phyloP scores from a whole-genome alignment of 2,329 filamentous ascomycete species.

The Teratosphaeria epicoccoides region DNA sequence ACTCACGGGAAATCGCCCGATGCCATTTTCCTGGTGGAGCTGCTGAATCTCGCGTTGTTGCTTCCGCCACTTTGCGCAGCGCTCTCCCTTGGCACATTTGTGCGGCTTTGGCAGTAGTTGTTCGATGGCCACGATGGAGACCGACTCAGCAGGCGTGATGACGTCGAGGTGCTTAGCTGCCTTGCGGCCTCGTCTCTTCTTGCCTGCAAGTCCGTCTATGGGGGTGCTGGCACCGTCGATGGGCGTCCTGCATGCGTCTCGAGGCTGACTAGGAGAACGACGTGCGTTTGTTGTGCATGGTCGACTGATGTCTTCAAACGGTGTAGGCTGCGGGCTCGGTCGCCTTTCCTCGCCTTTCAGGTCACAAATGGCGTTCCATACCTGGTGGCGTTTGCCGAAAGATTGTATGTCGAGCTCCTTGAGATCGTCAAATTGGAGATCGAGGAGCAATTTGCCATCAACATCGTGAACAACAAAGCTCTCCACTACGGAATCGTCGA shows the following conservation, averaged over 20 bases:
- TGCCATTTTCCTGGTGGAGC: conserved; percentile 58
- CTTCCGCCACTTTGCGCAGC: conserved; percentile 71
- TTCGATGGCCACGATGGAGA: conserved; percentile 87
- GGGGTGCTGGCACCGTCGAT: conserved; percentile 23
- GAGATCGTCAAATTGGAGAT: conserved; percentile 82
- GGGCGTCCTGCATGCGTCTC: conserved; percentile 9
- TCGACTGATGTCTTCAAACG: conserved; percentile 38
- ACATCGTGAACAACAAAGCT: conserved; percentile 90
- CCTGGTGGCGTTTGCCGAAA: conserved; percentile 66
- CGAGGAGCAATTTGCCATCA: conserved; percentile 72
- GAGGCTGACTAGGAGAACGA: conserved; percentile 16
- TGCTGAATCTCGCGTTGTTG: conserved; percentile 67
- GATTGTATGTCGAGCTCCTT: conserved; percentile 72
- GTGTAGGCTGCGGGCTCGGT: conserved; percentile 34
- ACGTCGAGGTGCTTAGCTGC: conserved; percentile 45
- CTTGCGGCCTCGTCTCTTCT: conserved; percentile 31
- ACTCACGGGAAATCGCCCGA: conserved; percentile 46
- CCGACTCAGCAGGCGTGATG: conserved; percentile 69
- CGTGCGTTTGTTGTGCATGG: conserved; percentile 29
- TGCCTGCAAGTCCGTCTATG: conserved; percentile 24
- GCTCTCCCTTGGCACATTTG: conserved; percentile 74
- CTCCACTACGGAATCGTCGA: conserved; percentile 66
- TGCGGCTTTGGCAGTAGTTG: conserved; percentile 78
- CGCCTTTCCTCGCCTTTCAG: conserved; percentile 44
- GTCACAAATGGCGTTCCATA: conserved; percentile 69